These are phyloP conservation scores for Blastobotrys capitulatus DNA, from an alignment of 1,139 yeast species.

Conservation along the genomic window DNA sequence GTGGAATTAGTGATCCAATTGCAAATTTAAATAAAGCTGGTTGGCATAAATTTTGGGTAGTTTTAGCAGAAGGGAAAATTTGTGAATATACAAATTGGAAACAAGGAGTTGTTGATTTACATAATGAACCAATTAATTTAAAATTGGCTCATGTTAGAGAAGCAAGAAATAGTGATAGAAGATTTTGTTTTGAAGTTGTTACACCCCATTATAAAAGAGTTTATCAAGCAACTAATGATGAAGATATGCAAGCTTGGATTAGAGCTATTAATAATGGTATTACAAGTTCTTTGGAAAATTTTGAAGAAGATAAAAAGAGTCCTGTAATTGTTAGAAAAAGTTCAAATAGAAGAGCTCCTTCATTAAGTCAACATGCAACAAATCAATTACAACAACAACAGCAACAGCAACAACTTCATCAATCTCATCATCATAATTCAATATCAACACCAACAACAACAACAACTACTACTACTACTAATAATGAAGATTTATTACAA, in stretches of 20 bases:
- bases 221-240: conserved; percentile 70
- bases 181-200: conserved; percentile 68
- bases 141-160: conserved; percentile 63
- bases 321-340: background rate
- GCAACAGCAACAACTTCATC: background rate
- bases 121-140: conserved; percentile 66
- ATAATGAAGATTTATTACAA: conserved; percentile 6
- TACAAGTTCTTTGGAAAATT: conserved; percentile 28
- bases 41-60: conserved; percentile 93
- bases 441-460: background rate
- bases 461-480: background rate
- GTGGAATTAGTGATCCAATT: conserved; percentile 37
- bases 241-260: conserved; percentile 69
- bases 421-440: background rate
- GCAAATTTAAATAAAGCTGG: conserved; percentile 67
- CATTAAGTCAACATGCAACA: background rate
- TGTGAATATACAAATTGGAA: conserved; percentile 81
- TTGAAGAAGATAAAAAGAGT: background rate
- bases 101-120: conserved; percentile 50
- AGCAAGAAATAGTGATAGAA: conserved; percentile 41
- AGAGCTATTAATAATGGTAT: conserved; percentile 43
- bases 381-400: background rate
- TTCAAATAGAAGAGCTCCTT: conserved; percentile 3
- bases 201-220: conserved; percentile 69
- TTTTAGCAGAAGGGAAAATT: conserved; percentile 58